Evolutionary conservation across 2,329 filamentous ascomycete species (phyloP).

Genomic region (Cordyceps tenuipes): DNA sequence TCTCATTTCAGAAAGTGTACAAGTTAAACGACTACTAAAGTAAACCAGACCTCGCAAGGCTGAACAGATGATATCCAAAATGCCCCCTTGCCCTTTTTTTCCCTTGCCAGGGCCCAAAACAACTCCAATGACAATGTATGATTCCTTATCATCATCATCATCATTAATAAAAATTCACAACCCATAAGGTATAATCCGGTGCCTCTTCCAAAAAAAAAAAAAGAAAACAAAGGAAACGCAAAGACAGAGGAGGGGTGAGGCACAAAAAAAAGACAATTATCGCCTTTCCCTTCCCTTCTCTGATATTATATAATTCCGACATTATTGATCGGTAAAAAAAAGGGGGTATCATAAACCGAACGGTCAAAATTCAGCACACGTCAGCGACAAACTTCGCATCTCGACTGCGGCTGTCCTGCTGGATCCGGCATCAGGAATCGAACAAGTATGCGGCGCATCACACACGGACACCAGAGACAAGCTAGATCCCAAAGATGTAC

Average conservation of each 20-base stretch:
- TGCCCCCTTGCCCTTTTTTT: neutral
- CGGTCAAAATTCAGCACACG: neutral
- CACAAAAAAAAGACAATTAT: neutral
- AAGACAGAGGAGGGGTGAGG: neutral
- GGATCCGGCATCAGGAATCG: neutral
- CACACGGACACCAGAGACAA: neutral
- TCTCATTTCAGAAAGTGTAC: neutral
- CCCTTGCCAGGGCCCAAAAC: neutral
- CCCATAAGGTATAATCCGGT: neutral
- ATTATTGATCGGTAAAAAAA: neutral
- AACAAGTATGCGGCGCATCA: neutral
- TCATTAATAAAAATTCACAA: neutral
- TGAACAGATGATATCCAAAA: neutral
- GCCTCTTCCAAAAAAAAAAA: neutral
- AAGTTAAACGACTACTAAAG: neutral
- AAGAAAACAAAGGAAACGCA: no score
- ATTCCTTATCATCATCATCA: neutral
- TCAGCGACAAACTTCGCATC: neutral
- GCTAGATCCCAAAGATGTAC: constrained; percentile 48
- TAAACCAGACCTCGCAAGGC: neutral
- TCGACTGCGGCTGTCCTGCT: neutral
- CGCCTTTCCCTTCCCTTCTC: neutral
- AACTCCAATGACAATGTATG: neutral
- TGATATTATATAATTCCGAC: neutral
- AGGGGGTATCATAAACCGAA: neutral